A percentile compares a stretch with the other conserved stretches of the same genome.
These are phyloP conservation scores for Tilletia horrida DNA, from an alignment of 1,284 basidiomycete species.

Conservation along the genomic window DNA sequence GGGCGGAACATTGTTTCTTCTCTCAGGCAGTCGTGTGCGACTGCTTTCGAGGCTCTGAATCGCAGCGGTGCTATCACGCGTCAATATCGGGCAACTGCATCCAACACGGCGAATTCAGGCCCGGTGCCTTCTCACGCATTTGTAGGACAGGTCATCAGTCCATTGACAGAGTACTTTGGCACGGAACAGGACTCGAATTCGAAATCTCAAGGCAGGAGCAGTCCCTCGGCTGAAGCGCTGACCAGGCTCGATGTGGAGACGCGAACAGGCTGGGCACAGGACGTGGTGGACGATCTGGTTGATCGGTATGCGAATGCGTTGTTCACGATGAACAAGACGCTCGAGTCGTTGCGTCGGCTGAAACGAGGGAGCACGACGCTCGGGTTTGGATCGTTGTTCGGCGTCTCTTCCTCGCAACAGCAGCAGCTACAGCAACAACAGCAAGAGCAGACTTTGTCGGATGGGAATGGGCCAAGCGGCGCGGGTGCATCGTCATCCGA, in stretches of 20 bases:
- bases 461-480: too few relatives aligned
- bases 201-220: neutral
- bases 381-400: slow-evolving; percentile 14
- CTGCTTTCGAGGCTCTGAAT: slow-evolving; percentile 11
- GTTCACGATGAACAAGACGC: slow-evolving; percentile 46
- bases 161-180: slow-evolving; percentile 11
- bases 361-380: slow-evolving; percentile 32
- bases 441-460: neutral
- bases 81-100: neutral
- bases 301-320: slow-evolving; percentile 34
- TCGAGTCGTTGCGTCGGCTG: slow-evolving; percentile 43
- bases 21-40: slow-evolving; percentile 6
- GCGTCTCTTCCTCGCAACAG: neutral
- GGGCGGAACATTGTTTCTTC: slow-evolving; percentile 10
- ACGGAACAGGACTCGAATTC: slow-evolving; percentile 14
- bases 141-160: neutral
- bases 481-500: neutral
- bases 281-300: slow-evolving; percentile 28
- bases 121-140: neutral
- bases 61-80: slow-evolving; percentile 14
- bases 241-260: slow-evolving; percentile 26
- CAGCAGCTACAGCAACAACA: neutral
- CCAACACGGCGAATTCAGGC: neutral
- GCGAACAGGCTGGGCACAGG: slow-evolving; percentile 23
- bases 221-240: slow-evolving; percentile 1